Evolutionary conservation across 306 rosid species (phyloP).

Genomic region (Cucumis melo): DNA sequence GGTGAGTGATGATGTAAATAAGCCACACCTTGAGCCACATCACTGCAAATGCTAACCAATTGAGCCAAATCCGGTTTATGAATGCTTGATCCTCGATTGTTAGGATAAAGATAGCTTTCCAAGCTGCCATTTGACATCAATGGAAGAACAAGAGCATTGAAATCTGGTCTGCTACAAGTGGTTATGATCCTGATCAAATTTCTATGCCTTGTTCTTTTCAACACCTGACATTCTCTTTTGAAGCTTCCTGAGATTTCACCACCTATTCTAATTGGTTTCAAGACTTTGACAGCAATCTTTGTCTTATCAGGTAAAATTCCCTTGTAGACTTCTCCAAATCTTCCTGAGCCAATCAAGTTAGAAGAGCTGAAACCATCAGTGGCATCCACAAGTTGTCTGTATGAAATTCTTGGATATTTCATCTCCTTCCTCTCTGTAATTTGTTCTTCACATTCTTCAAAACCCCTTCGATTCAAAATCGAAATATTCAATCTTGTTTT

Average conservation of each 20-base stretch:
- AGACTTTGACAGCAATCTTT: slow-evolving; percentile 73
- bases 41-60: slow-evolving; percentile 61
- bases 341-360: slow-evolving; percentile 70
- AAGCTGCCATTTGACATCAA: slow-evolving; percentile 82
- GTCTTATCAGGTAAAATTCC: slow-evolving; percentile 66
- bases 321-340: slow-evolving; percentile 69
- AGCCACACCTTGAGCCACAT: slow-evolving; percentile 83
- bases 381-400: slow-evolving; percentile 57
- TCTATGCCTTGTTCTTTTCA: slow-evolving; percentile 63
- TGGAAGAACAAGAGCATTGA: slow-evolving; percentile 90
- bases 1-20: slow-evolving; percentile 85
- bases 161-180: slow-evolving; percentile 60
- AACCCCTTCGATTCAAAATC: slow-evolving; percentile 12
- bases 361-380: slow-evolving; percentile 70
- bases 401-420: slow-evolving; percentile 68
- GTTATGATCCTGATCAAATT: slow-evolving; percentile 81
- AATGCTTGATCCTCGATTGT: slow-evolving; percentile 20
- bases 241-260: slow-evolving; percentile 54
- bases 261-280: slow-evolving; percentile 26
- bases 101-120: slow-evolving; percentile 59
- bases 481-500: slow-evolving; percentile 14
- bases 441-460: slow-evolving; percentile 26
- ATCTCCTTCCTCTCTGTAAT: slow-evolving; percentile 26
- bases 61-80: slow-evolving; percentile 35
- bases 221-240: slow-evolving; percentile 65